Evolutionary conservation across 2,329 filamentous ascomycete species (phyloP), one percentile per base, ranked within the genome.

Genomic region (Fusarium heterosporum): DNA sequence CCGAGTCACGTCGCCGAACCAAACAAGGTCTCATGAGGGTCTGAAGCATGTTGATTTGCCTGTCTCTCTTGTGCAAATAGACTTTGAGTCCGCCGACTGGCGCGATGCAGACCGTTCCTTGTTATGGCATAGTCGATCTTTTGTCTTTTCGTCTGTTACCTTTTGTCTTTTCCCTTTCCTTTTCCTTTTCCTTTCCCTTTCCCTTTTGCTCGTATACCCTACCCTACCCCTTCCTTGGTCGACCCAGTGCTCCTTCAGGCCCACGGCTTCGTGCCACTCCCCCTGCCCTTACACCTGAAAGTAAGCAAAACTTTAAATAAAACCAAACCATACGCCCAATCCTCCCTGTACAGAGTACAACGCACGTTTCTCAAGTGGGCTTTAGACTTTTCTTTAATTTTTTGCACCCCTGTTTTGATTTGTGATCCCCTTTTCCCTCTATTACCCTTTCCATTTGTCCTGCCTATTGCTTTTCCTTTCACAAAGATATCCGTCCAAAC

Each of bases 41-140:
- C 49, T 53, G 28, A 45, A 56, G 55, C 30, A 48, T 71, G 65
- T 57, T 61, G 61, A 66, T 58, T 63, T 56, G 62, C 38, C 63
- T 56, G 50, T 34, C 49, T 40, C 22, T 48, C 47, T 65, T 56
- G 64, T 70, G 69, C 57, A 66, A 71, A 71, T 72, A 72, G 67
- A 72, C 69, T 72, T 72, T 70, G 55, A 67, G 64, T 66, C 71
- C 64, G 61, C 61, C 64, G 25, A 14, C 60, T 70, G 55, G 43
- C 28, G 42, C 41, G 52, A 50, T 40, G 43, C 47, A 49, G 45
- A 40, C 17, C n/a, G 34, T 16, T 61, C 58, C 64, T 55, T 32
- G 42, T 63, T 63, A 41, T 52, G 52, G 62, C 57, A 61, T 66
- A 64, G 64, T 42, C 55, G 52, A 50, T 14, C 49, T 59, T 69